Conservation (phyloP, 1,284 basidiomycete species). For the Pterulicium gracile region DNA sequence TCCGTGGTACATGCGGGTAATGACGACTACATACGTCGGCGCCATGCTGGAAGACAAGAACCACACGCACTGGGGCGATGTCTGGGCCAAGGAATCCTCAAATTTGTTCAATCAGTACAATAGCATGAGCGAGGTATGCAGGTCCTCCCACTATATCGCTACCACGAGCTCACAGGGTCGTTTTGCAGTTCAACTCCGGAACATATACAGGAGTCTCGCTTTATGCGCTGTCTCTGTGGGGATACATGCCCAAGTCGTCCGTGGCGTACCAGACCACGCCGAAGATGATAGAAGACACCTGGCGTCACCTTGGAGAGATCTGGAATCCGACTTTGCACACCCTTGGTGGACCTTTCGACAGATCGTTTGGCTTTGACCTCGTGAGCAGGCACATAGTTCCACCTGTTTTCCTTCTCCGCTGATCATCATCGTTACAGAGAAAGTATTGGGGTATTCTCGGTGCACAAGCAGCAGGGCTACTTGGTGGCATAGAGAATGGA, state of each 20-base stretch:
- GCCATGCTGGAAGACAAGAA: constrained; percentile 18
- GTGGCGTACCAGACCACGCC: constrained; percentile 14
- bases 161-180: background rate
- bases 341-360: constrained; percentile 19
- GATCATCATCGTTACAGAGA: constrained; percentile 9
- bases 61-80: constrained; percentile 20
- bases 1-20: constrained; percentile 22
- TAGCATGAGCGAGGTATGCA: constrained; percentile 18
- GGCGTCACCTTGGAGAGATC: constrained; percentile 14
- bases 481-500: constrained; percentile 17
- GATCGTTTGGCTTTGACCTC: constrained; percentile 19
- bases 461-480: constrained; percentile 16
- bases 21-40: constrained; percentile 21
- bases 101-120: constrained; percentile 16
- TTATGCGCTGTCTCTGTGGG: constrained; percentile 20
- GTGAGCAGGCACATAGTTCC: background rate
- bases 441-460: constrained; percentile 20
- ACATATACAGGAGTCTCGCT: constrained; percentile 21
- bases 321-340: constrained; percentile 20
- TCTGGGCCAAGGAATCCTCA: constrained; percentile 18
- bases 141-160: background rate
- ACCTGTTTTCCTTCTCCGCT: background rate
- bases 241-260: constrained; percentile 20
- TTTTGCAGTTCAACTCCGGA: constrained; percentile 18
- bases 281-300: constrained; percentile 18